Base-by-base conservation (phyloP, 2,329 filamentous ascomycete genomes). In the Aplosporella prunicola region DNA sequence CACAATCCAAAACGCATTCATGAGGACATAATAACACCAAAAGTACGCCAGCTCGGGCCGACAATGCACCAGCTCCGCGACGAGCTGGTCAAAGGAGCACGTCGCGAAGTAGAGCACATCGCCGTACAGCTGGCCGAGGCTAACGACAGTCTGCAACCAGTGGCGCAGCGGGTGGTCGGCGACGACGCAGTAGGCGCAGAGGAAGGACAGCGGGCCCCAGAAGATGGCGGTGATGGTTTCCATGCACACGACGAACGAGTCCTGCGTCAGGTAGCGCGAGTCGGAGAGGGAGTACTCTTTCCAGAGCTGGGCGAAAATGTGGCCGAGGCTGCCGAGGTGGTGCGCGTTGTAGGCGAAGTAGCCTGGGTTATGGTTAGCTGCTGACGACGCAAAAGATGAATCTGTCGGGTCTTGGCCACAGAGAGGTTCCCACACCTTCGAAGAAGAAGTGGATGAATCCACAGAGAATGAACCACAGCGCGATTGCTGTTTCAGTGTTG, bases 251-350 rank as follows among this genome's bases (percentile, higher is more conserved):
- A 91, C 86, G 51, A 93, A 87, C 1, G 80, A 72, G 53, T 91
- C 82, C 13, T 78, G 77, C 2, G 80, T 87, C 48, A 94, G 66
- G 53, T 94, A 94, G 28, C 87, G 73, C 38, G 86, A 93, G 62
- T 94, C 87, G 2, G 83, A 88, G 22, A 88, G 70, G 3, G 83
- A 72, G 56, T 94, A 94, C 60, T 94, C 87, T 56, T 94, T 94
- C 87, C 87, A 94, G 29, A 93, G 67, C 64, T 94, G 85, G 3
- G 80, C 84, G 40, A 88, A 80, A 5, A 91, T 62, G 38, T 79
- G 77, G 54, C 86, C 79, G 42, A 75, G 74, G 9, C 72, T 66
- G 0, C 78, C 75, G 55, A 94, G 70, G 16, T 63, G 65, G 14
- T 66, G 61, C 55, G 84, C 80, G 55, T 88, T 76, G 45, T 74